These are phyloP conservation scores for Atkinsonella texensis DNA, from an alignment of 2,329 filamentous ascomycete genomes.

Conservation along the genomic window DNA sequence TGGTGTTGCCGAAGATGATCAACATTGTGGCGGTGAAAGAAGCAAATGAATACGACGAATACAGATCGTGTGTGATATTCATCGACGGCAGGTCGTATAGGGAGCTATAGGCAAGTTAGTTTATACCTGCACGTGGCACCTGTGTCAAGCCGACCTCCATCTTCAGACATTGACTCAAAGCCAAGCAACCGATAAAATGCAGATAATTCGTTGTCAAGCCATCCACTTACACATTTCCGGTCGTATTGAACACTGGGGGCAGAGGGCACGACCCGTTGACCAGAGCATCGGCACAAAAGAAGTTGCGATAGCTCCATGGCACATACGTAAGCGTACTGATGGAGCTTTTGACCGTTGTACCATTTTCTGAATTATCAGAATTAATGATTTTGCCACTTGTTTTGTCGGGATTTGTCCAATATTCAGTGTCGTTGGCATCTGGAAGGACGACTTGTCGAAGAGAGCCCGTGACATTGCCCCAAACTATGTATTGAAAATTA, in stretches of 20 bases:
- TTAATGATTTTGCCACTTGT: slow-evolving; percentile 68
- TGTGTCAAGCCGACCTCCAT: neutral
- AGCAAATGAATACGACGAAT: slow-evolving; percentile 74
- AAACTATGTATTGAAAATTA: slow-evolving; percentile 65
- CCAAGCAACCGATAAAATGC: neutral
- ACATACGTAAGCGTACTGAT: slow-evolving; percentile 69
- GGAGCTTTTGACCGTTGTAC: slow-evolving; percentile 61
- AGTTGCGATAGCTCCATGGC: slow-evolving; percentile 41
- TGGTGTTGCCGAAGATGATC: slow-evolving; percentile 61
- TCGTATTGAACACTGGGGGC: slow-evolving; percentile 52
- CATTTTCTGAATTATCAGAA: slow-evolving; percentile 45
- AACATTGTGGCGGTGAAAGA: slow-evolving; percentile 64
- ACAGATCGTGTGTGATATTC: slow-evolving; percentile 60
- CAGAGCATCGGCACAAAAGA: slow-evolving; percentile 55
- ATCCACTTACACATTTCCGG: slow-evolving; percentile 9
- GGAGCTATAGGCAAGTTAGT: slow-evolving; percentile 1
- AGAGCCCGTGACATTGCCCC: slow-evolving; percentile 81
- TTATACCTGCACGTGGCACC: slow-evolving; percentile 4
- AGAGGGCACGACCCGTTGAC: slow-evolving; percentile 61
- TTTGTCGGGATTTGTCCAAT: slow-evolving; percentile 49
- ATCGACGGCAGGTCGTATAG: slow-evolving; percentile 53
- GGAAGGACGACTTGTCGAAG: slow-evolving; percentile 47
- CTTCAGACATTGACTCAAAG: neutral
- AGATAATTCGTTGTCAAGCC: neutral
- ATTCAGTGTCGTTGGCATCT: slow-evolving; percentile 38